phyloP scores from a whole-genome alignment of 306 rosid species.

The Luffa acutangula region DNA sequence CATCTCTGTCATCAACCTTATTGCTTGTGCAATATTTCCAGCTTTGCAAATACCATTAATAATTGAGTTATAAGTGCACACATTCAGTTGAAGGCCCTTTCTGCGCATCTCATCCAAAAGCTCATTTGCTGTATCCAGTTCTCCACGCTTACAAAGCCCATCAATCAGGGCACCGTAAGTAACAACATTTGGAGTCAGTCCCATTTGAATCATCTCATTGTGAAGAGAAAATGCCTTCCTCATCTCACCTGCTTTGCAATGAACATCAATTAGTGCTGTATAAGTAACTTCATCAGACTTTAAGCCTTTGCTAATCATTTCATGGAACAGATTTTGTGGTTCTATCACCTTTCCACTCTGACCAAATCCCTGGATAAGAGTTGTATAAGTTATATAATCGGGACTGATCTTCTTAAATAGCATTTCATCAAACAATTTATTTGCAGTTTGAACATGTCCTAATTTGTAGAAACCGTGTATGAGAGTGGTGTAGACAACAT shows the following conservation, averaged over 20 bases:
- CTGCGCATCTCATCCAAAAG: conserved; percentile 72
- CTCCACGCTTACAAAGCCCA: conserved; percentile 75
- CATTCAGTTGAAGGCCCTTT: conserved; percentile 73
- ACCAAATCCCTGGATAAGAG: conserved; percentile 63
- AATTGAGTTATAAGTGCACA: conserved; percentile 60
- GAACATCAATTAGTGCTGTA: conserved; percentile 64
- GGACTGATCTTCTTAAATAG: conserved; percentile 37
- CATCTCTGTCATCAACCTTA: conserved; percentile 64
- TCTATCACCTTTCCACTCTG: conserved; percentile 54
- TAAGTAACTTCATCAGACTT: conserved; percentile 74
- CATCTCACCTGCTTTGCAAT: conserved; percentile 71
- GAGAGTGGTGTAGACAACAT: conserved; percentile 68
- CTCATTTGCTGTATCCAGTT: conserved; percentile 64
- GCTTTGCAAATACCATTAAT: conserved; percentile 78
- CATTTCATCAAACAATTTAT: conserved; percentile 59
- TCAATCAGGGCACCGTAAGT: conserved; percentile 77
- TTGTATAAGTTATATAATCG: conserved; percentile 56
- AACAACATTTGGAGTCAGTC: conserved; percentile 56
- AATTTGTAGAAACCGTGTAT: conserved; percentile 55
- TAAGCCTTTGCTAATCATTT: conserved; percentile 54
- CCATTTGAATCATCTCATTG: conserved; percentile 64
- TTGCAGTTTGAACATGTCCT: conserved; percentile 43
- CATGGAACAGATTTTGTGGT: conserved; percentile 36
- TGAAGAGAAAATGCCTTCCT: conserved; percentile 69
- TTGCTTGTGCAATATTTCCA: conserved; percentile 57